phyloP scores from a whole-genome alignment of 768 basidiomycete species.

The Pholiota conissans region DNA sequence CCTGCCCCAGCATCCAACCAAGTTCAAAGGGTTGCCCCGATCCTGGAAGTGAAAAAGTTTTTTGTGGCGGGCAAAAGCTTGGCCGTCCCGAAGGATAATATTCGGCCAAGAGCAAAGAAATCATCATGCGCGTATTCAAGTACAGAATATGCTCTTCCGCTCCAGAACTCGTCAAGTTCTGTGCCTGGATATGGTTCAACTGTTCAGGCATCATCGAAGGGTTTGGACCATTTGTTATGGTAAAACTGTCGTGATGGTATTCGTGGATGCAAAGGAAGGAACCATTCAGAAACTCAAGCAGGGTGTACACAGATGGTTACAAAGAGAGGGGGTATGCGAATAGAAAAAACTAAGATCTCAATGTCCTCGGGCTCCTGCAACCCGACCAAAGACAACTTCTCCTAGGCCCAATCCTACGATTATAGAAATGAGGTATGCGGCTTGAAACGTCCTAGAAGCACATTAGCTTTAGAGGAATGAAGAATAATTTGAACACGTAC shows the following conservation, averaged over 20 bases:
- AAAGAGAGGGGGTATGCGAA: not conserved
- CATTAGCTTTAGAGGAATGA: conserved; percentile 7
- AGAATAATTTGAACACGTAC: conserved; percentile 40
- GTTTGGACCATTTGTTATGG: too few relatives aligned
- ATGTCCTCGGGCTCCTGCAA: conserved; percentile 25
- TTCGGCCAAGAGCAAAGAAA: not conserved
- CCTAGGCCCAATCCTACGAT: conserved; percentile 72
- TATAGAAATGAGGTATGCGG: conserved; percentile 72
- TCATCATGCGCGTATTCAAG: too few relatives aligned
- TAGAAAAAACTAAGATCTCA: conserved; percentile 5
- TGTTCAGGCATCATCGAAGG: too few relatives aligned
- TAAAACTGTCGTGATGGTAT: too few relatives aligned
- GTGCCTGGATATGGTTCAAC: too few relatives aligned
- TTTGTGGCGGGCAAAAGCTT: not conserved
- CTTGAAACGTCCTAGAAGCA: conserved; percentile 82
- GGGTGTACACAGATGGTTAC: not conserved
- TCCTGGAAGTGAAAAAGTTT: not conserved
- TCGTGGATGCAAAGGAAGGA: too few relatives aligned
- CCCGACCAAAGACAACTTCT: conserved; percentile 69
- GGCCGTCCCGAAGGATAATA: not conserved
- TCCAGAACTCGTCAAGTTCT: too few relatives aligned
- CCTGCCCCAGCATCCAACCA: not conserved
- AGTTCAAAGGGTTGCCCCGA: not conserved
- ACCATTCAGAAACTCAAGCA: conserved; percentile 1
- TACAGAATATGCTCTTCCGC: too few relatives aligned